phyloP scores from a whole-genome alignment of 2,329 filamentous ascomycete genomes.

The Gliomastix tumulicola region DNA sequence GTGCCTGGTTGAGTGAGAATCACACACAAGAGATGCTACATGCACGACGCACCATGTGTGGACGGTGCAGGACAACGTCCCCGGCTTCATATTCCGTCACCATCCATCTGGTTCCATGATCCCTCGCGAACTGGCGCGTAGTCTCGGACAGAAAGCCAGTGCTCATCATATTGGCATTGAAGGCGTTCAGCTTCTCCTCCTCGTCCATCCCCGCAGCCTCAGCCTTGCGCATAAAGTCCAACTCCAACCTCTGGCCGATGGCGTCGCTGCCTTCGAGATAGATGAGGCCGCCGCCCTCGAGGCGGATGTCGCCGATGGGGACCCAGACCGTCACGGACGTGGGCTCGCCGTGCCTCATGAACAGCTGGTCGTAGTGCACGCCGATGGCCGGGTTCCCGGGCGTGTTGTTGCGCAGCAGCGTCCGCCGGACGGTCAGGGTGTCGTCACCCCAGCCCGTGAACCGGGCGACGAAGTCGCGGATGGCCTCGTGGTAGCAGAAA shows the following conservation, averaged over 20 bases:
- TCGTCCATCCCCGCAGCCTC: slow-evolving; percentile 39
- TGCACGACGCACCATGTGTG: slow-evolving; percentile 23
- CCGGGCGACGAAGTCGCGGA: slow-evolving; percentile 40
- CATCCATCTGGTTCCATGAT: slow-evolving; percentile 22
- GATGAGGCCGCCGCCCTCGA: slow-evolving; percentile 51
- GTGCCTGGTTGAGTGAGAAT: not conserved
- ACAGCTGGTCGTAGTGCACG: slow-evolving; percentile 55
- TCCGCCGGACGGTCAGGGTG: slow-evolving; percentile 32
- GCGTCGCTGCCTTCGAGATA: slow-evolving; percentile 38
- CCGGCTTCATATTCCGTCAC: slow-evolving; percentile 28
- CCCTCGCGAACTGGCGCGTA: slow-evolving; percentile 25
- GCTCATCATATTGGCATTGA: slow-evolving; percentile 53
- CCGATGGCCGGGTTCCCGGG: slow-evolving; percentile 50
- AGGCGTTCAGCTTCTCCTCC: slow-evolving; percentile 41
- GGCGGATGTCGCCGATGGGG: slow-evolving; percentile 43
- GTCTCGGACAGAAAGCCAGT: slow-evolving; percentile 45
- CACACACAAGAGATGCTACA: not conserved
- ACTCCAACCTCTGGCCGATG: slow-evolving; percentile 42
- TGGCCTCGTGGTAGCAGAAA: slow-evolving; percentile 43
- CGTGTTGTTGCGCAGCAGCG: slow-evolving; percentile 48
- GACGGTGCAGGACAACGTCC: slow-evolving; percentile 29
- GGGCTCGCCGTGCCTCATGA: slow-evolving; percentile 45
- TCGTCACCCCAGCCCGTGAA: slow-evolving; percentile 47
- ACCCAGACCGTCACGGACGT: slow-evolving; percentile 51
- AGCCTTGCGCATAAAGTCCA: slow-evolving; percentile 39